These are phyloP conservation scores for Amylocystis lapponica DNA, from an alignment of 768 basidiomycete species.

Conservation along the genomic window DNA sequence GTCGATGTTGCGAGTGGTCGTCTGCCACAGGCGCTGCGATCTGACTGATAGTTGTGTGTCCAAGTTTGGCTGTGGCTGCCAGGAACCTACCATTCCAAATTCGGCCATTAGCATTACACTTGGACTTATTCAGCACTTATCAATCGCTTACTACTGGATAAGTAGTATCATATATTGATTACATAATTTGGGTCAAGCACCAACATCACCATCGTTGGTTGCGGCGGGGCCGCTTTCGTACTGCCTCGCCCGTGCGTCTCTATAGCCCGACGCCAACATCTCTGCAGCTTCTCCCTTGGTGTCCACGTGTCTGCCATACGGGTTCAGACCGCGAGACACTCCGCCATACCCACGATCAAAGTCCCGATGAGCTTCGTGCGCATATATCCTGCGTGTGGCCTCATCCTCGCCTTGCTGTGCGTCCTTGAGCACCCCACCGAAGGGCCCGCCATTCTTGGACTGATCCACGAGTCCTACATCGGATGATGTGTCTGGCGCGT, in stretches of 20 bases:
- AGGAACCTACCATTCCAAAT: no score
- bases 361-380: constrained; percentile 18
- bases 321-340: constrained; percentile 12
- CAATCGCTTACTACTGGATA: background rate
- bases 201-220: constrained; percentile 11
- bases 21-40: constrained; percentile 16
- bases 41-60: constrained; percentile 23
- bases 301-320: constrained; percentile 19
- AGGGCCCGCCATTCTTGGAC: constrained; percentile 17
- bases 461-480: constrained; percentile 19
- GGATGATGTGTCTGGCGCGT: background rate
- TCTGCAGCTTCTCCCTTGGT: constrained; percentile 12
- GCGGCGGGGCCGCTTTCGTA: constrained; percentile 17
- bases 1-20: constrained; percentile 20
- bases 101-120: no score
- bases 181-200: constrained; percentile 2
- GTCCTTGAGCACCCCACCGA: constrained; percentile 18
- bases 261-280: constrained; percentile 14
- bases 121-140: background rate
- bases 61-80: constrained; percentile 13
- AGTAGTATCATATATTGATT: no score
- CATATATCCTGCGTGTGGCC: constrained; percentile 14
- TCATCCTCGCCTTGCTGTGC: constrained; percentile 22
- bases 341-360: constrained; percentile 10
- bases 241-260: constrained; percentile 14